Evolutionary conservation across 257 asterid species (phyloP).

Genomic region (Henckelia pumila): DNA sequence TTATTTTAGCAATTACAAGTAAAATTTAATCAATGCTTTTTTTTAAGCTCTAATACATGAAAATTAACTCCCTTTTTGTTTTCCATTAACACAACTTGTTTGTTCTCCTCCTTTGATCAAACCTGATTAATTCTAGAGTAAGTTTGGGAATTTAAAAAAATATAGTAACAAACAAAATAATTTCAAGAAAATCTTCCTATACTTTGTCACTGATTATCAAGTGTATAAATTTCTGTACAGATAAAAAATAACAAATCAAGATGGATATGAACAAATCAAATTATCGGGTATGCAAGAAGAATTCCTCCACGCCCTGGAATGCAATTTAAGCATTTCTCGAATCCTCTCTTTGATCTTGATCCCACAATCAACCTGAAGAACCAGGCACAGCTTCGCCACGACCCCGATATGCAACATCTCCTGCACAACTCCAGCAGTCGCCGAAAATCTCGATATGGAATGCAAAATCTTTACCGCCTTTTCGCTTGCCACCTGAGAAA

Average conservation of each 20-base stretch:
- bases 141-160: not conserved
- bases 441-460: slow-evolving; percentile 56
- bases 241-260: slow-evolving; percentile 5
- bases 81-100: not conserved
- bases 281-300: slow-evolving; percentile 53
- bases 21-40: too few species aligned
- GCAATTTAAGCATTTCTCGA: slow-evolving; percentile 52
- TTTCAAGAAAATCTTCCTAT: not conserved
- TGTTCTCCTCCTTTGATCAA: not conserved
- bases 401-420: slow-evolving; percentile 80
- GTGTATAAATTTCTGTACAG: not conserved
- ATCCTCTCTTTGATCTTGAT: slow-evolving; percentile 64
- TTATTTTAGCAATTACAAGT: too few species aligned
- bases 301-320: slow-evolving; percentile 64
- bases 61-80: not conserved
- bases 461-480: slow-evolving; percentile 58
- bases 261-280: slow-evolving; percentile 48
- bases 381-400: slow-evolving; percentile 61
- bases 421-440: slow-evolving; percentile 40
- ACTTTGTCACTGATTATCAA: not conserved
- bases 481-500: slow-evolving; percentile 65
- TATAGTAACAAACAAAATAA: not conserved
- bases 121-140: not conserved
- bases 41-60: not conserved
- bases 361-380: slow-evolving; percentile 64